A percentile compares a stretch with the other conserved stretches of the same genome.
Evolutionary conservation across 164 flowering plant species (phyloP).

Genomic region (Chloranthus sessilifolius): DNA sequence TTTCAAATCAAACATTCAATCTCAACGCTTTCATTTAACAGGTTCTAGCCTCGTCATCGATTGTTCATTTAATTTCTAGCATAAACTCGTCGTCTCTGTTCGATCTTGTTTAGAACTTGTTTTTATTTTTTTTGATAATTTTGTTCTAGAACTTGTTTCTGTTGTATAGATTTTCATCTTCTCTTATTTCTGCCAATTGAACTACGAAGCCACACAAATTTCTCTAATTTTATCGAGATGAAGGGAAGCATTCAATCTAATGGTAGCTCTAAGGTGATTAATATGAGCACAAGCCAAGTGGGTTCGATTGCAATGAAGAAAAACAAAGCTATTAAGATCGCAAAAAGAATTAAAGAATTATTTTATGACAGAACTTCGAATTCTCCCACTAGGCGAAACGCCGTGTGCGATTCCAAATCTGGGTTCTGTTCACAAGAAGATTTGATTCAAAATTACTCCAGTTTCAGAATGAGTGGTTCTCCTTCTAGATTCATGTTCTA

Average conservation of each 20-base stretch:
- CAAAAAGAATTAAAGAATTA: not conserved
- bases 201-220: not conserved
- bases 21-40: no score
- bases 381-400: not conserved
- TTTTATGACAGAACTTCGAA: not conserved
- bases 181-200: no score
- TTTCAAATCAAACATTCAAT: no score
- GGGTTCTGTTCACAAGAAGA: constrained; percentile 5
- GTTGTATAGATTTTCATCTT: no score
- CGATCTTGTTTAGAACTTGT: no score
- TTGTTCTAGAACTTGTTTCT: not conserved
- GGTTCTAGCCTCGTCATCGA: no score
- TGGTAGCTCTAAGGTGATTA: not conserved
- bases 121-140: no score
- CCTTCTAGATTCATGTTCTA: constrained; percentile 15
- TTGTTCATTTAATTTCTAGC: no score
- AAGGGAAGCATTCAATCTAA: not conserved
- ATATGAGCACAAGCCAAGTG: not conserved
- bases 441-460: constrained; percentile 15
- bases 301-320: constrained; percentile 2
- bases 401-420: constrained; percentile 1
- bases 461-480: constrained; percentile 6
- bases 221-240: not conserved
- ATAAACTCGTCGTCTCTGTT: no score
- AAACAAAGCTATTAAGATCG: not conserved